Evolutionary conservation across 805 yeast species (phyloP).

Genomic region (Kluyveromyces nonfermentans): DNA sequence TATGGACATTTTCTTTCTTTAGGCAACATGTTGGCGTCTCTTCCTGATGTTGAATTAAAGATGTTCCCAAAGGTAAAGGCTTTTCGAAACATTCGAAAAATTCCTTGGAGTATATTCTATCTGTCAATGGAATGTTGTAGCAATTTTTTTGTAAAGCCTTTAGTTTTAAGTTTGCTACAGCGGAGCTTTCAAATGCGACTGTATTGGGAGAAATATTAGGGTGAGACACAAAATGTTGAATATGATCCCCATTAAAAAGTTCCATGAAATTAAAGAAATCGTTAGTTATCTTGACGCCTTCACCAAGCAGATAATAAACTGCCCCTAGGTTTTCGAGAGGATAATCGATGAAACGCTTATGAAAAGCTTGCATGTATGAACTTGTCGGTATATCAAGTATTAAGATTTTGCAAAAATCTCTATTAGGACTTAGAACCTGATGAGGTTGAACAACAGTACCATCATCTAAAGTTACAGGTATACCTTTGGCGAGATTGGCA

Average conservation of each 20-base stretch:
- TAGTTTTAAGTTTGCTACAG: conserved; percentile 45
- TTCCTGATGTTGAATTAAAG: conserved; percentile 18
- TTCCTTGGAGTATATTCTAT: conserved; percentile 21
- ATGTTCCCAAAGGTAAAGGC: conserved; percentile 21
- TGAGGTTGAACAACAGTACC: conserved; percentile 55
- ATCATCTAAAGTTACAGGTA: conserved; percentile 43
- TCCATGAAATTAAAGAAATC: conserved; percentile 43
- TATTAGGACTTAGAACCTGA: conserved; percentile 61
- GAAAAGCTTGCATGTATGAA: conserved; percentile 34
- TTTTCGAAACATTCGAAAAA: conserved; percentile 26
- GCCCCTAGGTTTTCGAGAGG: conserved; percentile 31
- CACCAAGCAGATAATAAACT: conserved; percentile 75
- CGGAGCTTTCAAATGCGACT: conserved; percentile 48
- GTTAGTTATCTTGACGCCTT: conserved; percentile 37
- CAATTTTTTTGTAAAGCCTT: conserved; percentile 39
- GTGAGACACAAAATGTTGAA: conserved; percentile 69
- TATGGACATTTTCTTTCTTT: conserved; percentile 16
- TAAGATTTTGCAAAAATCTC: conserved; percentile 48
- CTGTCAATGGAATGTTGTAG: conserved; percentile 32
- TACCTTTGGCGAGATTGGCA: conserved; percentile 51
- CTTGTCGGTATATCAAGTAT: conserved; percentile 64
- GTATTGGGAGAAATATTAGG: conserved; percentile 51
- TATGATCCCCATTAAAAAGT: conserved; percentile 38
- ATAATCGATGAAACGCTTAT: conserved; percentile 21
- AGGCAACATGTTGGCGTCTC: conserved; percentile 10